Percentiles rank a stretch among this genome's conserved stretches.
These are phyloP conservation scores for Botrytis fabae DNA, from an alignment of 2,329 filamentous ascomycete species.

Conservation along the genomic window DNA sequence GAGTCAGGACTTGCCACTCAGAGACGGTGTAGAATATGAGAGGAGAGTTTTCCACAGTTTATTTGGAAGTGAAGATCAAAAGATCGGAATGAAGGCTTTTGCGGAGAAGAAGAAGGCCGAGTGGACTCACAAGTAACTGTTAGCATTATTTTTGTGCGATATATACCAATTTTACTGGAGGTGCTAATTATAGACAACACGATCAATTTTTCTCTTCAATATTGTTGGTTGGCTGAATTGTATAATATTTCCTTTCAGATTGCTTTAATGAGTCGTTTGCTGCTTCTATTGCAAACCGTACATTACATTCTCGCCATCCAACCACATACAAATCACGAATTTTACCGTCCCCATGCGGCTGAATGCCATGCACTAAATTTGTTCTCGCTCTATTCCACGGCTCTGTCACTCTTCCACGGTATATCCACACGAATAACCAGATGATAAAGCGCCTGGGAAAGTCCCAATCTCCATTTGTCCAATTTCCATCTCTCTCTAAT, in stretches of 20 bases:
- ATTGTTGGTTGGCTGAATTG: background rate
- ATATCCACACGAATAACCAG: background rate
- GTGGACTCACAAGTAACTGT: slow-evolving; percentile 72
- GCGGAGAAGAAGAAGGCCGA: slow-evolving; percentile 90
- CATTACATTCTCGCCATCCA: no score
- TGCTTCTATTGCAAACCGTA: background rate
- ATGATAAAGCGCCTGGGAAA: background rate
- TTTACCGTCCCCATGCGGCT: background rate
- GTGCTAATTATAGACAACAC: background rate
- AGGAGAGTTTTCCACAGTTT: slow-evolving; percentile 87
- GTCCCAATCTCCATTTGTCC: background rate
- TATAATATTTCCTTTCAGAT: background rate
- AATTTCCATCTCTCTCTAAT: background rate
- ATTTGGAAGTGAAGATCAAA: slow-evolving; percentile 95
- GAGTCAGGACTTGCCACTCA: slow-evolving; percentile 85
- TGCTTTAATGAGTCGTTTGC: background rate
- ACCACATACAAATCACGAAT: background rate
- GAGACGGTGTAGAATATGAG: slow-evolving; percentile 94
- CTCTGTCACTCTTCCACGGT: background rate
- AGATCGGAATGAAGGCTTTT: slow-evolving; percentile 95
- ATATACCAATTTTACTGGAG: background rate
- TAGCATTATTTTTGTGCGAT: background rate
- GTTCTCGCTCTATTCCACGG: background rate
- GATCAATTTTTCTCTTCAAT: background rate
- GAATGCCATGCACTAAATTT: background rate